Evolutionary conservation across 2,329 filamentous ascomycete genomes (phyloP), one percentile per base, ranked within the genome.

Genomic region (Penicillium sp.): DNA sequence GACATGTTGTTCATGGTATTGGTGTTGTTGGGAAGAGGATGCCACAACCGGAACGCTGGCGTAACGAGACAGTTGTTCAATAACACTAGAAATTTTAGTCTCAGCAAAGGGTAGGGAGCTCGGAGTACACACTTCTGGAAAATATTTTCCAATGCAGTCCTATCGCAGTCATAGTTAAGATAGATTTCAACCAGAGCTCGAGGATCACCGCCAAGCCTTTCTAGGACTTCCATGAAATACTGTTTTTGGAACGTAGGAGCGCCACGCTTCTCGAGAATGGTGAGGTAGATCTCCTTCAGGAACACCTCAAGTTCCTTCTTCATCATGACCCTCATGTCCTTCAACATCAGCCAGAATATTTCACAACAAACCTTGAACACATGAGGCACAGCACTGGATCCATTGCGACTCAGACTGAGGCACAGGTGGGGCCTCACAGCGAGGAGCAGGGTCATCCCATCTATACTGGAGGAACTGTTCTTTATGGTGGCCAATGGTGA

Each of bases 301-400:
- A 99, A 97, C 0, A 99, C 93, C 73, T 97, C 94, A 52, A 99
- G 90, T 71, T 99, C 94, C 84, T 96, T 96, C 86, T 99, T 99
- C 75, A 99, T 89, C 59, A 92, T 89, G 2, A 94, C 89, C 57
- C 95, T 86, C 85, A 99, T 89, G 66, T 91, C 89, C 71, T 95
- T 96, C 42, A 97, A 78, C 88, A 97, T 96, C 54, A 97, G 81
- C 92, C 92, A 99, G 72, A 99, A 99, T 29, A 97, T 96, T 72
- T 99, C 94, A 66, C 90, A 92, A 71, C 91, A 93, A 40, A 97
- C 91, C 69, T 97, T 93, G 67, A 97, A 99, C 0, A 99, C 92
- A 61, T 85, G 85, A 60, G 91, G 90, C 42, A 96, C 90, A 4
- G 92, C 93, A 76, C 93, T 97, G 13, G 94, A 91, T 16, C 93